Evolutionary conservation across 2,329 filamentous ascomycete species (phyloP).

Genomic region (Arachnomyces sp.): DNA sequence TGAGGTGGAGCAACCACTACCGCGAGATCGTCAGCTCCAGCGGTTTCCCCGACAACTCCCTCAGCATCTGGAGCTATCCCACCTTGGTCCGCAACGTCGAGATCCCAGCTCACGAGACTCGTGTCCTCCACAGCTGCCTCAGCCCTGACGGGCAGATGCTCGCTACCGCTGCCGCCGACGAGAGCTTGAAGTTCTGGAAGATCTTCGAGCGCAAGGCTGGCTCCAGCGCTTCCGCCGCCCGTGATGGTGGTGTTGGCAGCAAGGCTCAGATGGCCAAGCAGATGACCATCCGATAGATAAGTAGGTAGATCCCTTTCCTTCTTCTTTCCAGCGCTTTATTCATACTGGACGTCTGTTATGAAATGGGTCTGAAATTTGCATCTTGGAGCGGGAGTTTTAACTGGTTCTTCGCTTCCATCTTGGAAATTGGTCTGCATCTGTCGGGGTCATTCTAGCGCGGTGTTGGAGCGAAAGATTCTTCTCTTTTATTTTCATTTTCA

Average conservation of each 20-base stretch:
- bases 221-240: constrained; percentile 52
- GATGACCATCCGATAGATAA: constrained; percentile 75
- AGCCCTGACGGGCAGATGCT: constrained; percentile 98
- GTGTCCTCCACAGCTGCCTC: constrained; percentile 91
- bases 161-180: constrained; percentile 89
- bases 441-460: too few relatives aligned
- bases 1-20: constrained; percentile 94
- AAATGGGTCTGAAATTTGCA: not conserved
- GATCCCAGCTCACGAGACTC: constrained; percentile 93
- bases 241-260: constrained; percentile 58
- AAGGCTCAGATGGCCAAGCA: constrained; percentile 83
- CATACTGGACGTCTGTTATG: not conserved
- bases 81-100: constrained; percentile 95
- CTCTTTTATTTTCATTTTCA: too few relatives aligned
- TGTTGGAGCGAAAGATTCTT: too few relatives aligned
- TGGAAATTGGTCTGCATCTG: too few relatives aligned
- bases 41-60: constrained; percentile 97
- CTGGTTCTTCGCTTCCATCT: not conserved
- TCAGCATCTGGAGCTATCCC: constrained; percentile 99
- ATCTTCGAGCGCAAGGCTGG: constrained; percentile 98
- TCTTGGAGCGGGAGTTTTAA: constrained; percentile 1
- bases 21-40: constrained; percentile 96
- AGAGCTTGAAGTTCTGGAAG: constrained; percentile 99
- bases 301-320: constrained; percentile 4
- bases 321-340: not conserved